Conservation (phyloP, 345 rosid genomes). For the Salix suchowensis region DNA sequence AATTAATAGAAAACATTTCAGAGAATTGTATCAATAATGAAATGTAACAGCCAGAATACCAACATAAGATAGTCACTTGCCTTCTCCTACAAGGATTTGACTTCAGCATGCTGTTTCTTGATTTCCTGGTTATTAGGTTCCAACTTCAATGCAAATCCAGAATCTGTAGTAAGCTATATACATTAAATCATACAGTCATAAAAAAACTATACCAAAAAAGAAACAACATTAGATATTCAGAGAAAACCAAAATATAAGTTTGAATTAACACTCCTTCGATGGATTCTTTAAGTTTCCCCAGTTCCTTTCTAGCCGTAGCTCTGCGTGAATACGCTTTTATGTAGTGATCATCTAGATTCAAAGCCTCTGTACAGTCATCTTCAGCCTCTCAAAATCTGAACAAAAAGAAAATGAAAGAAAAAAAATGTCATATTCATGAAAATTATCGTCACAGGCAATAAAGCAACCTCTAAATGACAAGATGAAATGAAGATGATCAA, state of each 20-base stretch:
- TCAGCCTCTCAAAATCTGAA: conserved; percentile 77
- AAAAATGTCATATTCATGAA: neutral
- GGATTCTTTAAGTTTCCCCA: conserved; percentile 68
- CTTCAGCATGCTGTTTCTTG: conserved; percentile 69
- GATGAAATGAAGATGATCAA: neutral
- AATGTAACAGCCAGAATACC: neutral
- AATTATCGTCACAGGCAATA: neutral
- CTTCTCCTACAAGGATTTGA: conserved; percentile 65
- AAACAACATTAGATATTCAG: conserved; percentile 2
- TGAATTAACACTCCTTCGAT: conserved; percentile 53
- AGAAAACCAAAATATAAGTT: neutral
- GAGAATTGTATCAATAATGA: neutral
- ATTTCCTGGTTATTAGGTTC: conserved; percentile 85
- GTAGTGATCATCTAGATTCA: conserved; percentile 79
- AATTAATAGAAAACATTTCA: conserved; percentile 2
- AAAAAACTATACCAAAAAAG: neutral
- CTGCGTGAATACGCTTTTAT: conserved; percentile 90
- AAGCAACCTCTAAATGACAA: neutral
- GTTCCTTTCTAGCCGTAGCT: conserved; percentile 82
- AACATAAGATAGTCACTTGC: conserved; percentile 26
- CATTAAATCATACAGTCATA: conserved; percentile 20
- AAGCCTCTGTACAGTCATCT: conserved; percentile 87
- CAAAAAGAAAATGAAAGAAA: neutral
- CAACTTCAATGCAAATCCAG: conserved; percentile 75
- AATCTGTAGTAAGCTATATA: conserved; percentile 55